Evolutionary conservation across 495 filamentous ascomycete species (phyloP).

Genomic region (Paragyromitra xinjiangensis): DNA sequence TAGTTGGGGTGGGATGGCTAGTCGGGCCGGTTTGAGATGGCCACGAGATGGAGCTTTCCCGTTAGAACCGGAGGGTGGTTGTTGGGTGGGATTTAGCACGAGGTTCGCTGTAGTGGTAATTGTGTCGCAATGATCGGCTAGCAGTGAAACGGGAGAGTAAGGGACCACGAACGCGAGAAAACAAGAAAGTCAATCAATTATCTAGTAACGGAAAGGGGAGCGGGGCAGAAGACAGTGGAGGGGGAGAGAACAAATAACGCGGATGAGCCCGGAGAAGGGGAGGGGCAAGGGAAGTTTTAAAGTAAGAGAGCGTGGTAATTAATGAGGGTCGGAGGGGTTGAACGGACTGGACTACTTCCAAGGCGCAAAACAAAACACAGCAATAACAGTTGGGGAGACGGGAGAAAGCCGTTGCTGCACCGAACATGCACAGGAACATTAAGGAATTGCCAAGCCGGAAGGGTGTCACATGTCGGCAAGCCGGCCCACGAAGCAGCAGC

Average conservation of each 20-base stretch:
- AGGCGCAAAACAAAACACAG: constrained; percentile 42
- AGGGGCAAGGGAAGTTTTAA: constrained; percentile 33
- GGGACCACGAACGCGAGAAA: constrained; percentile 29
- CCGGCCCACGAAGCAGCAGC: constrained; percentile 23
- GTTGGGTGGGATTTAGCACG: constrained; percentile 7
- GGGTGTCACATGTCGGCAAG: constrained; percentile 40
- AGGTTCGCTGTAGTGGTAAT: constrained; percentile 6
- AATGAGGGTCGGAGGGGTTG: constrained; percentile 33
- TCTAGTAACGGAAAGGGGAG: constrained; percentile 27
- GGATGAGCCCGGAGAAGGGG: neutral
- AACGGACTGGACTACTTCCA: constrained; percentile 28
- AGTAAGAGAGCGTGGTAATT: constrained; percentile 37
- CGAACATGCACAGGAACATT: constrained; percentile 21
- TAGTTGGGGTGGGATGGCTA: neutral
- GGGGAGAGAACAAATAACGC: constrained; percentile 11
- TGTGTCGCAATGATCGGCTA: constrained; percentile 30
- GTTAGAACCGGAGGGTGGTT: constrained; percentile 14
- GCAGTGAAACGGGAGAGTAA: constrained; percentile 11
- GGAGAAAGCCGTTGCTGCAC: neutral
- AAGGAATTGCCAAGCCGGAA: constrained; percentile 28
- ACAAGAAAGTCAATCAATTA: constrained; percentile 41
- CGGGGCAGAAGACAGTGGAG: constrained; percentile 18
- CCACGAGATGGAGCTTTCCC: constrained; percentile 12
- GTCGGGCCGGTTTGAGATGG: constrained; percentile 1
- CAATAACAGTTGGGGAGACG: neutral